These are phyloP conservation scores for Verbena officinalis DNA, from an alignment of 257 asterid genomes.

Conservation along the genomic window DNA sequence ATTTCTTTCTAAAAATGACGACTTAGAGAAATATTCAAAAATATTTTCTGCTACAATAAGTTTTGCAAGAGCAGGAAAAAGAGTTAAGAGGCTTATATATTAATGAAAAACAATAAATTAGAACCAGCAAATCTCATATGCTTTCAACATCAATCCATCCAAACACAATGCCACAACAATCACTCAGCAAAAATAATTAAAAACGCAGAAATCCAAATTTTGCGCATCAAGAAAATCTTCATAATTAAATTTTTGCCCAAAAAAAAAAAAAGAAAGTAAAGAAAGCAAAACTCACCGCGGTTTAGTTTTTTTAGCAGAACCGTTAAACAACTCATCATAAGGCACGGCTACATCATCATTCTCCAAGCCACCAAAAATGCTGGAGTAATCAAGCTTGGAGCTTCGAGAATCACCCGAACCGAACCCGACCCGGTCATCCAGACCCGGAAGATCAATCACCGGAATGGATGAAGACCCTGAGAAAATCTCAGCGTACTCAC, in stretches of 20 bases:
- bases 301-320: constrained; percentile 40
- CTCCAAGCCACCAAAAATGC: constrained; percentile 65
- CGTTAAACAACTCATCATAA: constrained; percentile 54
- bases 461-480: constrained; percentile 71
- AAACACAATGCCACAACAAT: constrained; percentile 6
- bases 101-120: neutral
- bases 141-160: neutral
- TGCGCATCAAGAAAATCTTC: too few relatives aligned
- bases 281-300: constrained; percentile 41
- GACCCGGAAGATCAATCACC: constrained; percentile 67
- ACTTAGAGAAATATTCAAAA: neutral
- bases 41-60: neutral
- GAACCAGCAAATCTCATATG: neutral
- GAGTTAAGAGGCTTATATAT: neutral
- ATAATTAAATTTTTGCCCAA: too few relatives aligned
- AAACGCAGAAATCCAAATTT: neutral
- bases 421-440: constrained; percentile 48
- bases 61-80: neutral
- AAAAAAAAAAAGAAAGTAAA: too few relatives aligned
- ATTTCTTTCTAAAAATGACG: neutral
- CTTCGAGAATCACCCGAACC: constrained; percentile 44
- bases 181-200: neutral
- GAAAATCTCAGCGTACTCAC: constrained; percentile 79
- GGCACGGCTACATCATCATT: constrained; percentile 57
- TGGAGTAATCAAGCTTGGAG: constrained; percentile 68